Evolutionary conservation across 148 eudicot species (phyloP).

Genomic region (Nyssa sinensis): DNA sequence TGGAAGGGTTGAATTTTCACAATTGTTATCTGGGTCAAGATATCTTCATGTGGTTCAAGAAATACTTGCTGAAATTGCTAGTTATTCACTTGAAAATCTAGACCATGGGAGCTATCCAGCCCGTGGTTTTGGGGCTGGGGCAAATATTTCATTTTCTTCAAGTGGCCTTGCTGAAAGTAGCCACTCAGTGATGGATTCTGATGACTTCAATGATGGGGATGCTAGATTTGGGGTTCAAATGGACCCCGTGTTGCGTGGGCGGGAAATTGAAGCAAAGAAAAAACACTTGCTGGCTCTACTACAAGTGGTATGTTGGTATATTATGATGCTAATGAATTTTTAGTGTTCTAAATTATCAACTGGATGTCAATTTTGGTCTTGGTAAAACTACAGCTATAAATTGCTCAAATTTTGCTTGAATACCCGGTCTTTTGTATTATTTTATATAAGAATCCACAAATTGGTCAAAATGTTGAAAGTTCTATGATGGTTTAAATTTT

Average conservation of each 20-base stretch:
- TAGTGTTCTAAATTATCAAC: background rate
- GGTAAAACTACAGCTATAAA: background rate
- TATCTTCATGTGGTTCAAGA: constrained; percentile 62
- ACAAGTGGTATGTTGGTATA: constrained; percentile 57
- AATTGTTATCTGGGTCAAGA: constrained; percentile 45
- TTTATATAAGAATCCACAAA: background rate
- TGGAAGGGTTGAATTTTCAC: constrained; percentile 35
- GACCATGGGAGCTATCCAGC: constrained; percentile 26
- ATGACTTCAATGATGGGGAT: constrained; percentile 28
- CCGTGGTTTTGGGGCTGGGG: constrained; percentile 18
- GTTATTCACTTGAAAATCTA: constrained; percentile 50
- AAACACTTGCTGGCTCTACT: constrained; percentile 64
- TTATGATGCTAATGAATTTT: background rate
- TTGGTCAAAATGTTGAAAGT: background rate
- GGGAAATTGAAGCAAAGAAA: constrained; percentile 52
- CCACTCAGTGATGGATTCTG: constrained; percentile 22
- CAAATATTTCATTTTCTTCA: constrained; percentile 20
- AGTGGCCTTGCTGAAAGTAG: constrained; percentile 23
- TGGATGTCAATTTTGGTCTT: background rate
- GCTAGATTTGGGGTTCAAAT: constrained; percentile 21
- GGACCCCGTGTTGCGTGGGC: constrained; percentile 25
- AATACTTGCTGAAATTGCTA: constrained; percentile 68
- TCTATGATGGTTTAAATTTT: background rate
- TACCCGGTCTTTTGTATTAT: background rate
- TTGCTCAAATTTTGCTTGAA: background rate